Conservation (phyloP, 164 flowering plant genomes). For the Nelumbo lutea region DNA sequence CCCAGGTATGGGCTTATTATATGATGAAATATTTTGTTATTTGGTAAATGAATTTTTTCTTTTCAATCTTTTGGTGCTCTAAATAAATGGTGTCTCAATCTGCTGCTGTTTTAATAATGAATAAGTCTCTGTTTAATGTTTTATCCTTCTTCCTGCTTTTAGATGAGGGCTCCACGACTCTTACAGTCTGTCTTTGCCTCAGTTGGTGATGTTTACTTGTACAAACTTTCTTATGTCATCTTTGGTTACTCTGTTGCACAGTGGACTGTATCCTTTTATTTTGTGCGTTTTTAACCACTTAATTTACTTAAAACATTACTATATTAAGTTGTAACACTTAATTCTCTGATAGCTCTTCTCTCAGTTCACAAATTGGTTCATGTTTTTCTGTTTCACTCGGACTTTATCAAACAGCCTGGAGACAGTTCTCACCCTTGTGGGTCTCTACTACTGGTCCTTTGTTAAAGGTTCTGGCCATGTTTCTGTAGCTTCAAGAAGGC, state of each 20-base stretch:
- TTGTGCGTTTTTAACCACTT: not conserved
- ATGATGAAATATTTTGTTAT: too few relatives aligned
- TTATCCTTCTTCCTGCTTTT: slow-evolving; percentile 8
- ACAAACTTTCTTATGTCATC: slow-evolving; percentile 48
- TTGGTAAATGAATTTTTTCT: too few relatives aligned
- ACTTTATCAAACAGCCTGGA: slow-evolving; percentile 90
- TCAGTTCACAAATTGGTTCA: slow-evolving; percentile 85
- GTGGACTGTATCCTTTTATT: slow-evolving; percentile 85
- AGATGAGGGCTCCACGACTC: slow-evolving; percentile 77
- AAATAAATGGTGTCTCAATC: not conserved
- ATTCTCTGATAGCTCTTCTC: slow-evolving; percentile 63
- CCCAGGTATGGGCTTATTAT: too few relatives aligned
- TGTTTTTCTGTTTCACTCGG: slow-evolving; percentile 78
- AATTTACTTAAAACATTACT: not conserved
- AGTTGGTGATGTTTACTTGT: slow-evolving; percentile 82
- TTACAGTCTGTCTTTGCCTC: slow-evolving; percentile 81
- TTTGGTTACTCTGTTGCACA: slow-evolving; percentile 62
- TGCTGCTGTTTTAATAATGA: not conserved
- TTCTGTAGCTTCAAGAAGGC: slow-evolving; percentile 47
- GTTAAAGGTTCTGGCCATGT: slow-evolving; percentile 34
- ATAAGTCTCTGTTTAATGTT: not conserved
- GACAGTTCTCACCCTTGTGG: slow-evolving; percentile 69
- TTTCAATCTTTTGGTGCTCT: not conserved
- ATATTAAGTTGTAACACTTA: slow-evolving; percentile 27
- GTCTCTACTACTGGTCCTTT: slow-evolving; percentile 84